Evolutionary conservation across 2,329 filamentous ascomycete genomes (phyloP).

Genomic region (Colletotrichum musae): DNA sequence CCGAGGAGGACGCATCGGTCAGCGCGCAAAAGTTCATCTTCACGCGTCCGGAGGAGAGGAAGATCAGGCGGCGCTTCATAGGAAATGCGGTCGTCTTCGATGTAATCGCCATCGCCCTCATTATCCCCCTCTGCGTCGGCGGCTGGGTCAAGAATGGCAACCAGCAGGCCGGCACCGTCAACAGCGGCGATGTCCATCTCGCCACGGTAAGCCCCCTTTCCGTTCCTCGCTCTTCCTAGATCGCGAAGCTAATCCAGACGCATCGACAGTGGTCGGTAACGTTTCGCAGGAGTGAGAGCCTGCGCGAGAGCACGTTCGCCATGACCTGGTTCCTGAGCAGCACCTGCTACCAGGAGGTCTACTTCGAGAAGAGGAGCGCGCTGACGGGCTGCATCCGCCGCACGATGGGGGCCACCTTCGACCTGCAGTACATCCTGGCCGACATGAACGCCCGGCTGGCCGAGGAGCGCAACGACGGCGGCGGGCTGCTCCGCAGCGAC

Average conservation of each 20-base stretch:
- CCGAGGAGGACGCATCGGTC: constrained; percentile 12
- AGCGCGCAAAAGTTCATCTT: constrained; percentile 30
- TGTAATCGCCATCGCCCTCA: constrained; percentile 9
- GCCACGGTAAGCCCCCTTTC: constrained; percentile 19
- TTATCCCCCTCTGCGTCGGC: constrained; percentile 29
- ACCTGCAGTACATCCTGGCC: constrained; percentile 13
- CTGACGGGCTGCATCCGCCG: constrained; percentile 19
- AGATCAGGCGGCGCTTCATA: constrained; percentile 16
- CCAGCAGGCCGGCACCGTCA: neutral
- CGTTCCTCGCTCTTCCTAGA: neutral
- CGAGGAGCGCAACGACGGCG: neutral
- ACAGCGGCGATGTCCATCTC: constrained; percentile 20
- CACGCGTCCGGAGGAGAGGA: constrained; percentile 20
- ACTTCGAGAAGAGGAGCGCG: neutral
- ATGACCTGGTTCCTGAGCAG: constrained; percentile 30
- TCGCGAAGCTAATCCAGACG: neutral
- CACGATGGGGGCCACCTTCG: constrained; percentile 21
- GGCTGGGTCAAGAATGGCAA: constrained; percentile 16
- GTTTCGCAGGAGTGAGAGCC: constrained; percentile 5
- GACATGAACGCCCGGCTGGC: constrained; percentile 3
- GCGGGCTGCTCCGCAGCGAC: too few species aligned
- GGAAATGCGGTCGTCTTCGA: constrained; percentile 18
- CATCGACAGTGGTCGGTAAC: constrained; percentile 21
- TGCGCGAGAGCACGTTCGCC: constrained; percentile 15
- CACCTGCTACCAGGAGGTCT: constrained; percentile 14